phyloP scores from a whole-genome alignment of 768 basidiomycete species.

The Lepiota subincarnata region DNA sequence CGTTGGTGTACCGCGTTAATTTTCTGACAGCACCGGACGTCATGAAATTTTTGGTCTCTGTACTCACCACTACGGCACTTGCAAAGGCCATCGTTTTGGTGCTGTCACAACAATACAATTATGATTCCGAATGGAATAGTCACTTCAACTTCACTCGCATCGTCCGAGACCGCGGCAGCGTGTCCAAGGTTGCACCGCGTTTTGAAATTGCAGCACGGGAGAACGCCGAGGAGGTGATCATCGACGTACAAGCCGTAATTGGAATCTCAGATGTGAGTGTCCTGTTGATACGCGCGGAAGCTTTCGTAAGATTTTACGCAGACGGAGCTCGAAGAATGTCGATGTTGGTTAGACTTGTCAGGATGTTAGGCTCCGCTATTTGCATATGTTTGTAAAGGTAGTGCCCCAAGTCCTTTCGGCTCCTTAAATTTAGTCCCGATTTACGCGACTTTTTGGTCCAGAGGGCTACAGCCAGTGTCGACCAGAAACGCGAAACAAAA shows the following conservation, averaged over 20 bases:
- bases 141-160: conserved; percentile 8
- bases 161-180: neutral
- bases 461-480: too few species aligned
- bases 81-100: conserved; percentile 38
- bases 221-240: conserved; percentile 33
- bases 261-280: conserved; percentile 33
- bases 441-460: too few species aligned
- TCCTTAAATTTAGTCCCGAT: too few species aligned
- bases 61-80: conserved; percentile 51
- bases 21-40: conserved; percentile 45
- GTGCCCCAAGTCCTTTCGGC: too few species aligned
- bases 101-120: conserved; percentile 33
- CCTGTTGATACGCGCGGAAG: neutral
- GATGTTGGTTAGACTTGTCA: conserved; percentile 3
- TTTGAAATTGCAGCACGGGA: conserved; percentile 21
- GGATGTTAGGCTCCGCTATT: too few species aligned
- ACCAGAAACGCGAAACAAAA: too few species aligned
- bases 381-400: too few species aligned
- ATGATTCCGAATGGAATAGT: conserved; percentile 25
- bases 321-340: conserved; percentile 9
- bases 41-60: conserved; percentile 46
- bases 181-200: conserved; percentile 9
- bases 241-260: conserved; percentile 32
- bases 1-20: neutral
- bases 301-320: neutral